Base-by-base conservation (phyloP, 495 filamentous ascomycete genomes). In the Barbatosphaeria neglecta region DNA sequence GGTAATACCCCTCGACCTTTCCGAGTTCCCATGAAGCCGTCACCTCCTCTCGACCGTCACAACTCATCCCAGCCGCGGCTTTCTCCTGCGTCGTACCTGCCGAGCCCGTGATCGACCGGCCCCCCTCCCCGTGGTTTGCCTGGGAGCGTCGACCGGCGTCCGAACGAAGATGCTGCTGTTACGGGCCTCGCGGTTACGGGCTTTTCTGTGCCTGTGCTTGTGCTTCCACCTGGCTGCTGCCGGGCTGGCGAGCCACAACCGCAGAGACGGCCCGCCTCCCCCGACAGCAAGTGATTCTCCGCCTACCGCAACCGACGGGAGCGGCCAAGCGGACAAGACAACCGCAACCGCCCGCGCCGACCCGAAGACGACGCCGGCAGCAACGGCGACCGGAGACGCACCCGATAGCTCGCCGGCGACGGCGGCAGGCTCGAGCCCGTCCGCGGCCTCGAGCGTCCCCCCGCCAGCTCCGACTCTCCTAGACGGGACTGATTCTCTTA, bases 121-220 rank as follows among this genome's bases (percentile, higher is more conserved):
- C 22, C 10, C 19, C 2, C 10, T 23, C 22, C 20, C 13, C 39
- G 22, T 13, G 39, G 20, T 41, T 16, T 16, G 6, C 19, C 6
- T 18, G 41, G 41, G 24, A 35, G 18, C 27, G 1, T 45, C 18
- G 43, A 31, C 25, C 10, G 20, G 8, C 25, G 17, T n/a, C n/a
- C n/a, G n/a, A n/a, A n/a, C n/a, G n/a, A n/a, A 22, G n/a, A 22
- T 45, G 25, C 7, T 35, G 27, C 3, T 28, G 3, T 6, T 31
- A 48, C 43, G 9, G 41, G 33, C 23, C 22, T 55, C 39, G 39
- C 39, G 24, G 39, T 11, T 41, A 31, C 53, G 47, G 52, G 53
- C 58, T 45, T 40, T 67, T 46, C 51, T 68, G 37, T 66, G 57
- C 37, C 41, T 66, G 2, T 31, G 46, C 44, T 19, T 63, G 9